Conservation (phyloP, 2,329 filamentous ascomycete genomes). For the Ceratocystis smalleyi region DNA sequence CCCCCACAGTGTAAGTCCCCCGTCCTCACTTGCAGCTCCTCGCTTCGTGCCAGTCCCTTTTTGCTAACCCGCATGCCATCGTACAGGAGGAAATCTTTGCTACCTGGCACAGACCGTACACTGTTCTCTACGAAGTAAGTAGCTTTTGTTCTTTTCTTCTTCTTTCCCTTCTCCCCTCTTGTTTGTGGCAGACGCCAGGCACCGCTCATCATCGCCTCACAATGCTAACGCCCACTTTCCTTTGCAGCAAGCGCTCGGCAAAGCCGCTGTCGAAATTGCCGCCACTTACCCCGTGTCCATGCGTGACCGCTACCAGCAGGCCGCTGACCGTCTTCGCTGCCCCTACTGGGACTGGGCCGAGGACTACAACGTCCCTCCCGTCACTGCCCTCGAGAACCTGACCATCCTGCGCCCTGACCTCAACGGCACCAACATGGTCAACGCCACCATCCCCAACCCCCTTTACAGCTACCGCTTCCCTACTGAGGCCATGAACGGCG, state of each 20-base stretch:
- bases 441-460: slow-evolving; percentile 33
- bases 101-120: slow-evolving; percentile 41
- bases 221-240: neutral
- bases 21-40: too few relatives aligned
- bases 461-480: slow-evolving; percentile 38
- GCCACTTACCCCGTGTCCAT: slow-evolving; percentile 26
- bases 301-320: slow-evolving; percentile 27
- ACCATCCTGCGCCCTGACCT: slow-evolving; percentile 30
- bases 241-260: slow-evolving; percentile 36
- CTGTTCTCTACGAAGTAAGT: slow-evolving; percentile 38
- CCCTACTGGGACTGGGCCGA: slow-evolving; percentile 42
- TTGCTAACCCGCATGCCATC: neutral
- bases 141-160: too few relatives aligned
- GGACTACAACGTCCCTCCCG: slow-evolving; percentile 29
- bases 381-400: slow-evolving; percentile 25
- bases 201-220: neutral
- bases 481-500: slow-evolving; percentile 24
- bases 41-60: neutral
- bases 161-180: neutral
- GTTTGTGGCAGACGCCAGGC: neutral
- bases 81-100: slow-evolving; percentile 34
- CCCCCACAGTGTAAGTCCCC: slow-evolving; percentile 30
- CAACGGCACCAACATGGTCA: neutral
- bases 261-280: slow-evolving; percentile 33
- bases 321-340: slow-evolving; percentile 32